Percentiles rank a stretch among this genome's conserved stretches.
Evolutionary conservation across 2,329 filamentous ascomycete species (phyloP).

Genomic region (Decorospora gaudefroyi): DNA sequence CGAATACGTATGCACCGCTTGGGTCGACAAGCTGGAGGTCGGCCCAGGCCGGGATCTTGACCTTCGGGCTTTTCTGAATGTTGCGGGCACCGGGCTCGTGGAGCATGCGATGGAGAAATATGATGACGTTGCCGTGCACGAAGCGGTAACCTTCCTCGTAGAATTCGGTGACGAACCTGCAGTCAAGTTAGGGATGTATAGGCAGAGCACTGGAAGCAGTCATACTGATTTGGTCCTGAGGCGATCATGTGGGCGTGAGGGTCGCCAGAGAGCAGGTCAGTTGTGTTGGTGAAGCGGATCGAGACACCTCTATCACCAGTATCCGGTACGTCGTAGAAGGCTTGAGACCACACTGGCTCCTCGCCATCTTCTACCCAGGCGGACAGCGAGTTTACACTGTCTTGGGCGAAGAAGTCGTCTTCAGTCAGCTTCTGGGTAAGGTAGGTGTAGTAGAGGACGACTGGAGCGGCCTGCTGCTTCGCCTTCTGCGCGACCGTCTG

Average conservation of each 20-base stretch:
- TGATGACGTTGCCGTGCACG: conserved; percentile 61
- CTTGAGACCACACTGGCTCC: conserved; percentile 43
- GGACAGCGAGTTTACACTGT: conserved; percentile 20
- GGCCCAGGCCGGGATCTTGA: conserved; percentile 50
- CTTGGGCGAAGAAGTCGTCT: conserved; percentile 41
- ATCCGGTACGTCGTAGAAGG: conserved; percentile 52
- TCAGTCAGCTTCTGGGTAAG: conserved; percentile 52
- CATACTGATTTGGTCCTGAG: conserved; percentile 58
- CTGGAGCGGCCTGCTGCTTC: conserved; percentile 45
- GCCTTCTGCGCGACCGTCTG: conserved; percentile 42
- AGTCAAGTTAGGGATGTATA: conserved; percentile 25
- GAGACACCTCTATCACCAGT: conserved; percentile 60
- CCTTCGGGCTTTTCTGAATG: conserved; percentile 39
- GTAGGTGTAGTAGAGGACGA: conserved; percentile 60
- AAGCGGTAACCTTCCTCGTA: conserved; percentile 62
- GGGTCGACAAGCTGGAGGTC: conserved; percentile 58
- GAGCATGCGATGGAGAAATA: conserved; percentile 61
- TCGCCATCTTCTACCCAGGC: conserved; percentile 30
- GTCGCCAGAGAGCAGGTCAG: conserved; percentile 56
- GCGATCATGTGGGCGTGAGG: conserved; percentile 56
- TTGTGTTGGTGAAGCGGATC: conserved; percentile 57
- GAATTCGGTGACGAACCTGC: conserved; percentile 62
- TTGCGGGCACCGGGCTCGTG: conserved; percentile 50
- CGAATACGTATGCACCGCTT: conserved; percentile 62
- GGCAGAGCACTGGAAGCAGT: conserved; percentile 9